Evolutionary conservation across 164 flowering plant genomes (phyloP).

Genomic region (Stephania cephalantha): DNA sequence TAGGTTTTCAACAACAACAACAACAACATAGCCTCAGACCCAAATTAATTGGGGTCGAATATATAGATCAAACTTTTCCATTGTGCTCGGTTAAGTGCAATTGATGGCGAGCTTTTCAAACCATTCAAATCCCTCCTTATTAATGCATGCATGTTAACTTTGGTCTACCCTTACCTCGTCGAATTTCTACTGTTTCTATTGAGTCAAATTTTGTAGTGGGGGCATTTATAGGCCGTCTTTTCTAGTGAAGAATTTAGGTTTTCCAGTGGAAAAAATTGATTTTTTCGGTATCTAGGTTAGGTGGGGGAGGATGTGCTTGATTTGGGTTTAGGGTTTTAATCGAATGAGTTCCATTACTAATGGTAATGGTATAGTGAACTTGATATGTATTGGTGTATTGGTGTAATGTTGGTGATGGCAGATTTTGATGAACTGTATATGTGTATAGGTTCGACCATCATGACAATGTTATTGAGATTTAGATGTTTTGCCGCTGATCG

Average conservation of each 20-base stretch:
- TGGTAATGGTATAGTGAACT: not conserved
- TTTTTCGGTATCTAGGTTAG: too few relatives aligned
- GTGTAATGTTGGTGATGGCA: not conserved
- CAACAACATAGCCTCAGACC: not conserved
- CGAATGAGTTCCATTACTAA: not conserved
- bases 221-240: not conserved
- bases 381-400: not conserved
- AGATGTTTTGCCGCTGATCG: too few relatives aligned
- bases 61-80: too few relatives aligned
- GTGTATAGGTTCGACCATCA: not conserved
- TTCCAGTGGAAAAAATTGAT: too few relatives aligned
- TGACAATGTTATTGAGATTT: not conserved
- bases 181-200: not conserved
- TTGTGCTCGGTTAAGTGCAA: too few relatives aligned
- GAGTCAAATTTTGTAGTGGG: not conserved
- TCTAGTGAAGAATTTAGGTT: not conserved
- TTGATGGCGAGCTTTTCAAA: too few relatives aligned
- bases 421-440: not conserved
- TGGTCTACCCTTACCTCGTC: too few relatives aligned
- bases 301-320: too few relatives aligned
- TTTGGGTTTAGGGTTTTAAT: too few relatives aligned
- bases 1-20: not conserved
- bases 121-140: too few relatives aligned
- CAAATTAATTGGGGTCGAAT: too few relatives aligned
- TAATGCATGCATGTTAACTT: not conserved